Evolutionary conservation across 2,329 filamentous ascomycete genomes (phyloP).

Genomic region (Monosporascus sp.): DNA sequence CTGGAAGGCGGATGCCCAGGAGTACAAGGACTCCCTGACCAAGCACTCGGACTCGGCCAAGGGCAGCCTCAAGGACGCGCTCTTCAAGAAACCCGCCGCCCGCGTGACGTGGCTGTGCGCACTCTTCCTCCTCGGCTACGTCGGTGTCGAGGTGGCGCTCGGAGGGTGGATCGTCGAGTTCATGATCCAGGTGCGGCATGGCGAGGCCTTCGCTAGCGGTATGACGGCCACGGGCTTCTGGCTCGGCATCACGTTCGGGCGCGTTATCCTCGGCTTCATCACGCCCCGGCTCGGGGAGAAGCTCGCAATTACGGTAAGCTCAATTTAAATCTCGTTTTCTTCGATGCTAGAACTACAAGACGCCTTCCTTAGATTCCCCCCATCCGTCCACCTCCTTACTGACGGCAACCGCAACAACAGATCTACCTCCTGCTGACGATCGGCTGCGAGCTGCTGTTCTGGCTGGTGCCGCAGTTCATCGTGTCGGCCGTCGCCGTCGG

Average conservation of each 20-base stretch:
- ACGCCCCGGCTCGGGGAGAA: constrained; percentile 69
- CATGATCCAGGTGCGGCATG: constrained; percentile 71
- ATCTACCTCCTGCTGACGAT: constrained; percentile 62
- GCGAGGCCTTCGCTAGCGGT: constrained; percentile 61
- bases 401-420: constrained; percentile 9
- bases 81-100: constrained; percentile 37
- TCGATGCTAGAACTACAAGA: too few species aligned
- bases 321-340: background rate
- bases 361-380: background rate
- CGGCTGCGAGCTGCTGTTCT: constrained; percentile 66
- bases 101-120: constrained; percentile 65
- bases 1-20: constrained; percentile 49
- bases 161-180: constrained; percentile 82
- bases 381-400: constrained; percentile 3
- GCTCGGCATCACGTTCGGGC: constrained; percentile 70
- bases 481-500: constrained; percentile 67
- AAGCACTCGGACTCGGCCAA: constrained; percentile 20
- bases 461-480: constrained; percentile 74
- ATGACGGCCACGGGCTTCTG: constrained; percentile 77
- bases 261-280: constrained; percentile 66
- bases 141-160: constrained; percentile 69
- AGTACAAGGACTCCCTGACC: constrained; percentile 40
- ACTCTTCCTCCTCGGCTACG: constrained; percentile 68
- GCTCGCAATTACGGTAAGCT: constrained; percentile 41
- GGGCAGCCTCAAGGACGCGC: constrained; percentile 27